Evolutionary conservation across 768 basidiomycete species (phyloP).

Genomic region (Kwoniella heveanensis): DNA sequence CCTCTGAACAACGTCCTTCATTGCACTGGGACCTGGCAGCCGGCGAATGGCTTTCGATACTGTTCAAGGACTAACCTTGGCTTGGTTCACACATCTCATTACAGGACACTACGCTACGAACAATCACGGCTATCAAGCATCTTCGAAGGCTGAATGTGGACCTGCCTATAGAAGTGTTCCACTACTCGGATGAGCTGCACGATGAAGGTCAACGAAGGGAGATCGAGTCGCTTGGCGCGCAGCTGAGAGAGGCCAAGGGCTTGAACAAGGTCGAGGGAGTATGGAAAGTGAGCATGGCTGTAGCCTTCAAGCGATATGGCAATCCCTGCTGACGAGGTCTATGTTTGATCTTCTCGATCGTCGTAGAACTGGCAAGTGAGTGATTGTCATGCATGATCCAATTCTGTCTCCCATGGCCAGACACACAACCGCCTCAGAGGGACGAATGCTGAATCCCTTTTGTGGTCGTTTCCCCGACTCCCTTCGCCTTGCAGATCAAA

Average conservation of each 20-base stretch:
- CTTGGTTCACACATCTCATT: background rate
- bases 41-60: too few species aligned
- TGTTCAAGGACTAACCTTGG: too few species aligned
- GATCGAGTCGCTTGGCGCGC: constrained; percentile 55
- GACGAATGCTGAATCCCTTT: too few species aligned
- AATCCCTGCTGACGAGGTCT: background rate
- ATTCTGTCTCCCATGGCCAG: background rate
- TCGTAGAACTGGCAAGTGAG: constrained; percentile 38
- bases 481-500: constrained; percentile 48
- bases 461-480: background rate
- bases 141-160: constrained; percentile 50
- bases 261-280: constrained; percentile 33
- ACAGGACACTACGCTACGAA: constrained; percentile 56
- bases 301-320: background rate
- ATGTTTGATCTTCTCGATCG: background rate
- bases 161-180: constrained; percentile 58
- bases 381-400: background rate
- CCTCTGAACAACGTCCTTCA: too few species aligned
- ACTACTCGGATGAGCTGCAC: constrained; percentile 56
- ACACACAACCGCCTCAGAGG: too few species aligned
- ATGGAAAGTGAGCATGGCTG: constrained; percentile 46
- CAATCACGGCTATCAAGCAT: constrained; percentile 54
- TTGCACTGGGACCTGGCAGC: too few species aligned
- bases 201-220: constrained; percentile 34
- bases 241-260: constrained; percentile 43